phyloP scores from a whole-genome alignment of 2,329 filamentous ascomycete genomes.

The Aspergillus sojae region DNA sequence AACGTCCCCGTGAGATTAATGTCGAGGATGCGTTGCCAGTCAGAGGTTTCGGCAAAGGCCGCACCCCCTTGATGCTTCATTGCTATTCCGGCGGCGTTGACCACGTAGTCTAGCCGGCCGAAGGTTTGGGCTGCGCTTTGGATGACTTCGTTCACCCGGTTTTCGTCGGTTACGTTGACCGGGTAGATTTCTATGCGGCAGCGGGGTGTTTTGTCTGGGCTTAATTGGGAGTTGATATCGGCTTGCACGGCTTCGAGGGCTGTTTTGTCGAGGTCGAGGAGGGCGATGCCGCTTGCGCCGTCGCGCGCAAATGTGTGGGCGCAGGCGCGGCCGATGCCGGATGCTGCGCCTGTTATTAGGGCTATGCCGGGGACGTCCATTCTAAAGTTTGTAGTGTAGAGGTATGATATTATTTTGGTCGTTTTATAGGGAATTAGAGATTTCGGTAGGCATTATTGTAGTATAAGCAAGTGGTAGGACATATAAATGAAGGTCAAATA shows the following conservation, averaged over 20 bases:
- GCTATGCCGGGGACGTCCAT: background rate
- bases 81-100: background rate
- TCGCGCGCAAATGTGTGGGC: slow-evolving; percentile 14
- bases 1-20: background rate
- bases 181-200: background rate
- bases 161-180: background rate
- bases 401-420: accelerated
- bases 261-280: background rate
- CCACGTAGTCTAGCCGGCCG: background rate
- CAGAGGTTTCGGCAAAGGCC: background rate
- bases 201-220: background rate
- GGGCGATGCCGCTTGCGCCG: slow-evolving; percentile 7
- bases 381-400: background rate
- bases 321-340: slow-evolving; percentile 13
- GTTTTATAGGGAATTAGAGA: background rate
- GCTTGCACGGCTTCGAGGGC: background rate
- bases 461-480: no score
- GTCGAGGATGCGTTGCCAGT: background rate
- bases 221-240: background rate
- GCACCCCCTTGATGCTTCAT: background rate
- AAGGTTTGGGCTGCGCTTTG: background rate
- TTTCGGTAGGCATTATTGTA: background rate
- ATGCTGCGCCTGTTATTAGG: slow-evolving; percentile 14
- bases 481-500: background rate
- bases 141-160: background rate